phyloP scores from a whole-genome alignment of 2,329 filamentous ascomycete genomes.

The Cordyceps sp. region DNA sequence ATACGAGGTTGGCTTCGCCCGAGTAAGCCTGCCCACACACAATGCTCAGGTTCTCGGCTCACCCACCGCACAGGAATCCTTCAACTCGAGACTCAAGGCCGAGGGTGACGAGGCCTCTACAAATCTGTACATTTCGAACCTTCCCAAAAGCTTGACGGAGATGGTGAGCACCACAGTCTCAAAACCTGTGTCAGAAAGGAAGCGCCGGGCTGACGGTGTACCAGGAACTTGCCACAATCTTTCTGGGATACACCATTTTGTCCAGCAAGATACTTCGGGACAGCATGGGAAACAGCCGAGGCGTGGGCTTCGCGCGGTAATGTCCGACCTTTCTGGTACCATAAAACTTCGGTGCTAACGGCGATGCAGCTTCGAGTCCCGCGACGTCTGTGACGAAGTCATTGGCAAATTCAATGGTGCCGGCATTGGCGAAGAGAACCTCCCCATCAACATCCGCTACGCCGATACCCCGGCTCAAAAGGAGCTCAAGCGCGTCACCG shows the following conservation, averaged over 20 bases:
- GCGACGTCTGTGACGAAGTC: conserved; percentile 79
- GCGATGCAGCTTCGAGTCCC: conserved; percentile 62
- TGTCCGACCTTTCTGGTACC: conserved; percentile 8
- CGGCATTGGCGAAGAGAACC: conserved; percentile 57
- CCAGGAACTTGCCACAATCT: conserved; percentile 66
- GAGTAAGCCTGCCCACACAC: conserved; percentile 36
- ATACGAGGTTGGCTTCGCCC: conserved; percentile 94
- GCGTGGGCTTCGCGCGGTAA: conserved; percentile 93
- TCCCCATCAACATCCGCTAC: conserved; percentile 86
- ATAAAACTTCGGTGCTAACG: conserved; percentile 7
- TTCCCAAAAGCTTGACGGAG: conserved; percentile 84
- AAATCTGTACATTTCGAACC: conserved; percentile 94
- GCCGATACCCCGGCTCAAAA: conserved; percentile 96
- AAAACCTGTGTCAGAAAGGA: conserved; percentile 3
- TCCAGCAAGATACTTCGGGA: conserved; percentile 94
- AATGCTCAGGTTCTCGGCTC: conserved; percentile 6
- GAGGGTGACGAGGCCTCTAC: conserved; percentile 81
- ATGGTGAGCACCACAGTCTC: conserved; percentile 39
- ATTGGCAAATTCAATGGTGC: conserved; percentile 75
- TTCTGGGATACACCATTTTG: conserved; percentile 64
- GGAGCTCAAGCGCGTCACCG: conserved; percentile 87
- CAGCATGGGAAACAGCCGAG: conserved; percentile 79
- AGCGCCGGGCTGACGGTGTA: fast-evolving
- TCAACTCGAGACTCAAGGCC: conserved; percentile 95
- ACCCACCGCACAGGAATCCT: conserved; percentile 56